Evolutionary conservation across 1,284 basidiomycete genomes (phyloP).

Genomic region (Pseudozyma pruni): DNA sequence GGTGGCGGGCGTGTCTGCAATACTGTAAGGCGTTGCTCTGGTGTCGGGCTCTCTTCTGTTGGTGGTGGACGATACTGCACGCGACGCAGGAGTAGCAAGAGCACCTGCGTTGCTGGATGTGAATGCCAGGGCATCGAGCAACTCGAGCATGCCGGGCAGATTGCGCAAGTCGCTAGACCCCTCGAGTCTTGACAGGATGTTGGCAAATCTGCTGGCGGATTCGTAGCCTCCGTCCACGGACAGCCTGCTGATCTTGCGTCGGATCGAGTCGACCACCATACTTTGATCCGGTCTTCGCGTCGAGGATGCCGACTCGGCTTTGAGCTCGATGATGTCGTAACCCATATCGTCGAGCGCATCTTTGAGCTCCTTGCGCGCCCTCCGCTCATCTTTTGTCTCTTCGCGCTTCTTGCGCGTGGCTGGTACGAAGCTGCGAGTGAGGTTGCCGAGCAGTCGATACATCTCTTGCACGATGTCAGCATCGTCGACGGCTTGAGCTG

Average conservation of each 20-base stretch:
- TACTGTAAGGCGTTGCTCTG: conserved; percentile 28
- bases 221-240: conserved; percentile 52
- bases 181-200: conserved; percentile 28
- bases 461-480: conserved; percentile 43
- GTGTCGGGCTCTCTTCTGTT: conserved; percentile 22
- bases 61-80: conserved; percentile 18
- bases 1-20: conserved; percentile 31
- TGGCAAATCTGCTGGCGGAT: conserved; percentile 34
- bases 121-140: conserved; percentile 40
- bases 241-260: conserved; percentile 34
- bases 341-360: conserved; percentile 48
- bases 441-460: conserved; percentile 44
- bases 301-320: conserved; percentile 22
- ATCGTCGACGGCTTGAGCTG: conserved; percentile 25
- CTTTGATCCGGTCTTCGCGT: conserved; percentile 21
- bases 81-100: conserved; percentile 25
- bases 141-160: conserved; percentile 38
- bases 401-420: conserved; percentile 48
- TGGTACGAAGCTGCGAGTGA: conserved; percentile 48
- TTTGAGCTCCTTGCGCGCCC: conserved; percentile 42
- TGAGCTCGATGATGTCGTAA: conserved; percentile 49
- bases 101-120: conserved; percentile 30
- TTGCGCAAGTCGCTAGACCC: conserved; percentile 22
- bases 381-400: conserved; percentile 36
- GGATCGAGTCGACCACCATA: conserved; percentile 30